Evolutionary conservation across 2,329 filamentous ascomycete genomes (phyloP).

Genomic region (Verticillium isaacii): DNA sequence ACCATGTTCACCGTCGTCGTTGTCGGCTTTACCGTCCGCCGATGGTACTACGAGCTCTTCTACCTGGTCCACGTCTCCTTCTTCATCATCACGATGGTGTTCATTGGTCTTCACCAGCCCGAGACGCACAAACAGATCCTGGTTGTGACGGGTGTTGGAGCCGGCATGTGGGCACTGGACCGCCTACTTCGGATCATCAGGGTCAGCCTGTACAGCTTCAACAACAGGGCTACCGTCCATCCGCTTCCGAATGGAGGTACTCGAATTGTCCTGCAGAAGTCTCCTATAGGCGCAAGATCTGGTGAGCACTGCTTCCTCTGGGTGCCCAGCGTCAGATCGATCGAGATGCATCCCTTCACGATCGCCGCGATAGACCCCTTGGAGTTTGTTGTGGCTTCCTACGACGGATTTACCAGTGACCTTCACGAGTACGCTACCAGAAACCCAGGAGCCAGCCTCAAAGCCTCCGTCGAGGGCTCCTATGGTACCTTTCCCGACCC

Average conservation of each 20-base stretch:
- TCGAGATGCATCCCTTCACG: conserved; percentile 62
- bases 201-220: conserved; percentile 37
- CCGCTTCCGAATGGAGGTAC: conserved; percentile 51
- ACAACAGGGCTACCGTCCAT: conserved; percentile 47
- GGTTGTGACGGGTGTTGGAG: conserved; percentile 35
- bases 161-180: conserved; percentile 45
- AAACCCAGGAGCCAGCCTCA: conserved; percentile 35
- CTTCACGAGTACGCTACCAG: conserved; percentile 38
- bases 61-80: conserved; percentile 47
- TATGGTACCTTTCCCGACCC: conserved; percentile 49
- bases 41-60: conserved; percentile 51
- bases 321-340: conserved; percentile 51
- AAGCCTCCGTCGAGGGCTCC: conserved; percentile 47
- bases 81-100: conserved; percentile 43
- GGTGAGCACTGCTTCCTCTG: conserved; percentile 62
- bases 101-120: conserved; percentile 47
- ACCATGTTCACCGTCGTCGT: conserved; percentile 39
- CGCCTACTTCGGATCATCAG: conserved; percentile 41
- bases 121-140: conserved; percentile 31
- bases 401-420: conserved; percentile 50
- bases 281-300: conserved; percentile 38
- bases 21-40: conserved; percentile 37
- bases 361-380: conserved; percentile 47
- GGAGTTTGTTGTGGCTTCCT: conserved; percentile 54
- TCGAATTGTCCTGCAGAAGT: conserved; percentile 47